These are phyloP conservation scores for Cryphonectria carpinicola DNA, from an alignment of 2,329 filamentous ascomycete species.

Conservation along the genomic window DNA sequence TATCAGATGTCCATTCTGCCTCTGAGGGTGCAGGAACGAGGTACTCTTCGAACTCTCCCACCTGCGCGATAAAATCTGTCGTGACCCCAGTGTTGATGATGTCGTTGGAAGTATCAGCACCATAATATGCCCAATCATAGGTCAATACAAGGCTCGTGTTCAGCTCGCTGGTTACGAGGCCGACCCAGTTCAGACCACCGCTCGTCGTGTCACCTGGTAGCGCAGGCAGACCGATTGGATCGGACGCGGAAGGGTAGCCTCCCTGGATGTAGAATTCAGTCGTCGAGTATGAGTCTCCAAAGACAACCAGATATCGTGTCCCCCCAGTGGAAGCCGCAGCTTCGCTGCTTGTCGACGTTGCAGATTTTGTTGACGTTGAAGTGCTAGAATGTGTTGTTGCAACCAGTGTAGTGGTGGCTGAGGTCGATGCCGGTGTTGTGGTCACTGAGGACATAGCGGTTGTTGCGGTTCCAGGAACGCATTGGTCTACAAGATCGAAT, in stretches of 20 bases:
- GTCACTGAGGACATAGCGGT: neutral
- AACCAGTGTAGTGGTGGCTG: neutral
- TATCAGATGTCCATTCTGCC: conserved; percentile 14
- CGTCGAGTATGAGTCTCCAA: conserved; percentile 20
- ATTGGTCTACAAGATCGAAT: conserved; percentile 3
- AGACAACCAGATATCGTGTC: conserved; percentile 16
- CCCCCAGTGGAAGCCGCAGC: neutral
- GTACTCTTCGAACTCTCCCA: conserved; percentile 17
- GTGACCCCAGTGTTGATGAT: conserved; percentile 20
- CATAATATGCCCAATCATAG: conserved; percentile 25
- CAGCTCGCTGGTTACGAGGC: conserved; percentile 21
- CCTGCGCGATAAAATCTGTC: conserved; percentile 21
- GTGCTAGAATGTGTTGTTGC: neutral
- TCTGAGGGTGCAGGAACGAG: conserved; percentile 18
- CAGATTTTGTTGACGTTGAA: neutral
- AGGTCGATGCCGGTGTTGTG: conserved; percentile 8
- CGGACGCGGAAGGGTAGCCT: conserved; percentile 20
- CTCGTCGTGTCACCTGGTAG: conserved; percentile 19
- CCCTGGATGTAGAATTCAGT: conserved; percentile 22
- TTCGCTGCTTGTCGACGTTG: conserved; percentile 1
- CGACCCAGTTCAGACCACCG: conserved; percentile 22
- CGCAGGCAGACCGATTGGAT: conserved; percentile 15
- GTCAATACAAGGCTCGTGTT: conserved; percentile 19
- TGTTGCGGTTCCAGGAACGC: conserved; percentile 16
- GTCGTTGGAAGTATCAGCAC: conserved; percentile 18